Evolutionary conservation across 2,329 filamentous ascomycete genomes (phyloP).

Genomic region (Colletotrichum siamense): DNA sequence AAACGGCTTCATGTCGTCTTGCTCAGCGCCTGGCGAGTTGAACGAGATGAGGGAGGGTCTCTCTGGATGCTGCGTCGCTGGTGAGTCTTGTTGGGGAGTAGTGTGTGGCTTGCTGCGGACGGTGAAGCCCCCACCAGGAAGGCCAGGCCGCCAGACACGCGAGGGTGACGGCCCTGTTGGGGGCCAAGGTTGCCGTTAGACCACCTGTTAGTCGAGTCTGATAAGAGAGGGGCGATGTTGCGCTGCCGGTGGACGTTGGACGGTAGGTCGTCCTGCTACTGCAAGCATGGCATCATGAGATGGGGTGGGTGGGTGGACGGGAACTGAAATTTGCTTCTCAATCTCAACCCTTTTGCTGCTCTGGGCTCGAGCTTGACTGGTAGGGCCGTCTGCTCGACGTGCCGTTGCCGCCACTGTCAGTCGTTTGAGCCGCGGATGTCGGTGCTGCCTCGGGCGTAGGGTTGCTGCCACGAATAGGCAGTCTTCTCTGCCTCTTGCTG

Average conservation of each 20-base stretch:
- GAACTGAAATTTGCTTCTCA: not conserved
- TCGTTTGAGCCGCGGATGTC: not conserved
- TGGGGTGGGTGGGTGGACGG: not conserved
- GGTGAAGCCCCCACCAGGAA: not conserved
- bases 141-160: not conserved
- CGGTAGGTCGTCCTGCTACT: slow-evolving; percentile 5
- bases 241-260: slow-evolving; percentile 10
- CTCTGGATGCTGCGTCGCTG: not conserved
- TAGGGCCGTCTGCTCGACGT: not conserved
- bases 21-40: not conserved
- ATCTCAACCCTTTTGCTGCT: not conserved
- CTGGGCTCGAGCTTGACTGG: not conserved
- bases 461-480: not conserved
- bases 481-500: not conserved
- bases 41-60: not conserved
- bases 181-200: not conserved
- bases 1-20: not conserved
- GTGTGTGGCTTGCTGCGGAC: not conserved
- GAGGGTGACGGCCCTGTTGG: not conserved
- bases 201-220: not conserved
- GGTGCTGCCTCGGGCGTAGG: not conserved
- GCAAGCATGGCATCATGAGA: slow-evolving; percentile 10
- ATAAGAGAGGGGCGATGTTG: slow-evolving; percentile 21
- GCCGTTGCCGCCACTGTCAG: not conserved
- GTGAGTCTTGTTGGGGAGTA: not conserved